Evolutionary conservation across 768 basidiomycete species (phyloP).

Genomic region (Suillus discolor): DNA sequence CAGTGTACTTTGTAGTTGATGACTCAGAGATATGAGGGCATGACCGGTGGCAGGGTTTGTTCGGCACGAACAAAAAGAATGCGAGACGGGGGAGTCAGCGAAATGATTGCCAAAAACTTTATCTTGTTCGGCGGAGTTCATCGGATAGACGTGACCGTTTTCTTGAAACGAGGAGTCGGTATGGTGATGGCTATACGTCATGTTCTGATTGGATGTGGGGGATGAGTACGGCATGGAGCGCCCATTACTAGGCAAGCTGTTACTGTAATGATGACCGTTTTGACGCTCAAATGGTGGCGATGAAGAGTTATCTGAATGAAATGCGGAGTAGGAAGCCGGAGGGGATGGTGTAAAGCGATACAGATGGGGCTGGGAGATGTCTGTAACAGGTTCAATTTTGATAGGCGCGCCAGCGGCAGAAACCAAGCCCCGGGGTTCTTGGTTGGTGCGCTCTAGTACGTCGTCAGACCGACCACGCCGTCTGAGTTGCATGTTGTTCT

Average conservation of each 20-base stretch:
- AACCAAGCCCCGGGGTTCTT: conserved; percentile 41
- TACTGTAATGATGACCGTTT: conserved; percentile 34
- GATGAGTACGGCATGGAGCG: conserved; percentile 37
- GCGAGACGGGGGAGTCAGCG: conserved; percentile 34
- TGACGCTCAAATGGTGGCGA: conserved; percentile 39
- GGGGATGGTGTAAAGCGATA: conserved; percentile 74
- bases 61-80: conserved; percentile 61
- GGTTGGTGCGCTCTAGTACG: conserved; percentile 33
- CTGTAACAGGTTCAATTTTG: conserved; percentile 64
- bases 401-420: conserved; percentile 59
- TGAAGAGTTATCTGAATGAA: conserved; percentile 45
- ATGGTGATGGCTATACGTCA: conserved; percentile 36
- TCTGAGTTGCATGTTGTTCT: conserved; percentile 55
- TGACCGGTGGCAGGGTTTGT: conserved; percentile 60
- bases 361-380: conserved; percentile 50
- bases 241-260: conserved; percentile 29
- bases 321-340: conserved; percentile 54
- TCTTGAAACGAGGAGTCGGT: conserved; percentile 36
- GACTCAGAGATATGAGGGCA: conserved; percentile 61
- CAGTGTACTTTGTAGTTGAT: conserved; percentile 62
- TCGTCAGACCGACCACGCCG: conserved; percentile 41
- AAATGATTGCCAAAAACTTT: conserved; percentile 36
- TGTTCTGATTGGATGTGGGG: conserved; percentile 35
- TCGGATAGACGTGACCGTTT: conserved; percentile 39
- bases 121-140: conserved; percentile 36